Evolutionary conservation across 2,329 filamentous ascomycete species (phyloP).

Genomic region (Thelonectria olida): DNA sequence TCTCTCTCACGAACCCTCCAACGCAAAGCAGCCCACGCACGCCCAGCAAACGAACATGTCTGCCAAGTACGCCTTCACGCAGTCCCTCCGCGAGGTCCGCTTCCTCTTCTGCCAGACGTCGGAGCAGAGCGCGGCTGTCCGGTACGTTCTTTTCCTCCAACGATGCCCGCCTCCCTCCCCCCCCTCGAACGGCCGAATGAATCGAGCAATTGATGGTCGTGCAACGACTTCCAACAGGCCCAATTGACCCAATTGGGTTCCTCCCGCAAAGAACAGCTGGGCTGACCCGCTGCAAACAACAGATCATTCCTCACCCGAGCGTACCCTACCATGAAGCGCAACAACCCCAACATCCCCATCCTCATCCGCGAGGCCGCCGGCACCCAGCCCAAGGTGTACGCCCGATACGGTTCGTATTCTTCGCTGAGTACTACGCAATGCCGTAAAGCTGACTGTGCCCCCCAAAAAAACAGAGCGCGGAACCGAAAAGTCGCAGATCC

Average conservation of each 20-base stretch:
- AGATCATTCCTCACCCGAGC: constrained; percentile 90
- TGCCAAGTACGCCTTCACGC: constrained; percentile 89
- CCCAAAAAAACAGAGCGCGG: constrained; percentile 58
- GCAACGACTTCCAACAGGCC: neutral
- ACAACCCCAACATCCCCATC: constrained; percentile 94
- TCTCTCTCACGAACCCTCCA: neutral
- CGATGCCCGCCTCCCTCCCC: neutral
- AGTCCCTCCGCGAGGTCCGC: constrained; percentile 91
- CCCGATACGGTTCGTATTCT: constrained; percentile 80
- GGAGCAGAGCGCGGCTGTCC: constrained; percentile 86
- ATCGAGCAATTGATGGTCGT: neutral
- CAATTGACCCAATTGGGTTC: neutral
- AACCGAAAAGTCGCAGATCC: constrained; percentile 64
- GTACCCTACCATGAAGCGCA: constrained; percentile 99
- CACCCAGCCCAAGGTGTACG: constrained; percentile 86
- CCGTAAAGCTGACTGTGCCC: no score
- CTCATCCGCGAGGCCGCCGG: constrained; percentile 91
- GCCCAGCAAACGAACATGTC: constrained; percentile 70
- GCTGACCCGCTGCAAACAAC: constrained; percentile 24
- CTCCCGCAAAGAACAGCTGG: neutral
- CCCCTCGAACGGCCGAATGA: constrained; percentile 6
- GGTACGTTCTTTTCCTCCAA: constrained; percentile 65
- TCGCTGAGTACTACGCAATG: no score
- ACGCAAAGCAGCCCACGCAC: no score
- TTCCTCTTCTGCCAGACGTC: constrained; percentile 97